These are phyloP conservation scores for Opeltia flavorubescens DNA, from an alignment of 495 filamentous ascomycete genomes.

Conservation along the genomic window DNA sequence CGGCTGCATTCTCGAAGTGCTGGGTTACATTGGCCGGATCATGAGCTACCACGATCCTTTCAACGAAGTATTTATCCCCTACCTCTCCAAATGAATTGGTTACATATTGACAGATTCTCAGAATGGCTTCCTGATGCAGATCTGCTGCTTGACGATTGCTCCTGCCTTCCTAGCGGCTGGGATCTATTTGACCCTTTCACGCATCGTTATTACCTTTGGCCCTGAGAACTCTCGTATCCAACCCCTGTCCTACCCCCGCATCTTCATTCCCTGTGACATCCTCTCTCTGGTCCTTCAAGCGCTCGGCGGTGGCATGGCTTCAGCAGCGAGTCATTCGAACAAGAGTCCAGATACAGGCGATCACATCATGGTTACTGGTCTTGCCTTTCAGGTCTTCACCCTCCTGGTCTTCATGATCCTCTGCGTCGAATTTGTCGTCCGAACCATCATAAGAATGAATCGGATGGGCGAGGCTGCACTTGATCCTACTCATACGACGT, in stretches of 20 bases:
- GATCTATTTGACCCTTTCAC: constrained; percentile 46
- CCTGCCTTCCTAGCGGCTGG: constrained; percentile 49
- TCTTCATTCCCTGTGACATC: constrained; percentile 51
- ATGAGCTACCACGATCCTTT: constrained; percentile 44
- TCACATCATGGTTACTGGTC: constrained; percentile 53
- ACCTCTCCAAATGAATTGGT: background rate
- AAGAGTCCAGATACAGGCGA: constrained; percentile 31
- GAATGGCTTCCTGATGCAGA: constrained; percentile 47
- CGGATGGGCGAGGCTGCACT: constrained; percentile 3
- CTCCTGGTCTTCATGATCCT: constrained; percentile 41
- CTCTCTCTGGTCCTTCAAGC: constrained; percentile 48
- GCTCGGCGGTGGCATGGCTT: constrained; percentile 47
- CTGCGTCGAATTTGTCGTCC: constrained; percentile 30
- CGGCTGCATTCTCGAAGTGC: constrained; percentile 31
- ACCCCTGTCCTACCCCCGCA: constrained; percentile 44
- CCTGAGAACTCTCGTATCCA: constrained; percentile 35
- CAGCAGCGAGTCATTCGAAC: constrained; percentile 26
- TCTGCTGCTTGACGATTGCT: constrained; percentile 47
- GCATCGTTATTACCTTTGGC: constrained; percentile 36
- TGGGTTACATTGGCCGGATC: constrained; percentile 46
- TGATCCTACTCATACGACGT: constrained; percentile 14
- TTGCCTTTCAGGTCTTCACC: constrained; percentile 51
- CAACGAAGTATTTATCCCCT: constrained; percentile 17
- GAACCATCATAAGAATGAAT: constrained; percentile 4
- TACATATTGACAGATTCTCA: background rate